phyloP scores from a whole-genome alignment of 2,329 filamentous ascomycete genomes.

The Raffaelea ambrosiae region DNA sequence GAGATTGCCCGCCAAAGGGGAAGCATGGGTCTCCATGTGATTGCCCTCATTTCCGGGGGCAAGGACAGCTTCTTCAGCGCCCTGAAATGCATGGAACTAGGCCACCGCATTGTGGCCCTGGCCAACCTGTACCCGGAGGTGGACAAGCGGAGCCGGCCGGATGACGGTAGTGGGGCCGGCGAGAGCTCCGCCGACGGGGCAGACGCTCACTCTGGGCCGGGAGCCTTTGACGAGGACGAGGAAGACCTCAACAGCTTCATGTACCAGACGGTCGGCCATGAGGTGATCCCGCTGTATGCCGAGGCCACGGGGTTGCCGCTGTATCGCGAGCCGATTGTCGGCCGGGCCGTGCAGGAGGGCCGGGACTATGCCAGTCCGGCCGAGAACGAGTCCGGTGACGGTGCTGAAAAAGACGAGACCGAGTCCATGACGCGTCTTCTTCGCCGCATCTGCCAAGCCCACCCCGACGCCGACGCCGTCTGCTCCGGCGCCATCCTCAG shows the following conservation, averaged over 20 bases:
- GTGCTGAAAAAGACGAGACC: slow-evolving; percentile 58
- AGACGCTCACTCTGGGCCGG: too few species aligned
- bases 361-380: slow-evolving; percentile 52
- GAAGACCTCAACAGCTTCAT: slow-evolving; percentile 92
- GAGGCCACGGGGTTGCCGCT: slow-evolving; percentile 71
- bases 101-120: slow-evolving; percentile 76
- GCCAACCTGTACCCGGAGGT: slow-evolving; percentile 70
- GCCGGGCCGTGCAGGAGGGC: slow-evolving; percentile 59
- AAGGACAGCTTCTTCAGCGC: slow-evolving; percentile 96
- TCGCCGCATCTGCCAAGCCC: slow-evolving; percentile 51
- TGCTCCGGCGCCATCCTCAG: slow-evolving; percentile 88
- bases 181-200: slow-evolving; percentile 4
- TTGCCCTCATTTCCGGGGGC: slow-evolving; percentile 88
- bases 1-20: too few species aligned
- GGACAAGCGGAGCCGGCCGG: not conserved
- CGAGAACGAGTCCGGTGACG: slow-evolving; percentile 12
- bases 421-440: slow-evolving; percentile 78
- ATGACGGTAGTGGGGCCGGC: not conserved
- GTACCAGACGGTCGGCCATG: slow-evolving; percentile 96
- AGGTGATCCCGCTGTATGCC: slow-evolving; percentile 76
- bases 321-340: slow-evolving; percentile 70
- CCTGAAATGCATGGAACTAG: slow-evolving; percentile 80
- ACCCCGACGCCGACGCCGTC: slow-evolving; percentile 78
- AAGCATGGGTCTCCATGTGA: slow-evolving; percentile 53
- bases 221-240: slow-evolving; percentile 27